Evolutionary conservation across 2,329 filamentous ascomycete genomes (phyloP).

Genomic region (Alternaria alternata): DNA sequence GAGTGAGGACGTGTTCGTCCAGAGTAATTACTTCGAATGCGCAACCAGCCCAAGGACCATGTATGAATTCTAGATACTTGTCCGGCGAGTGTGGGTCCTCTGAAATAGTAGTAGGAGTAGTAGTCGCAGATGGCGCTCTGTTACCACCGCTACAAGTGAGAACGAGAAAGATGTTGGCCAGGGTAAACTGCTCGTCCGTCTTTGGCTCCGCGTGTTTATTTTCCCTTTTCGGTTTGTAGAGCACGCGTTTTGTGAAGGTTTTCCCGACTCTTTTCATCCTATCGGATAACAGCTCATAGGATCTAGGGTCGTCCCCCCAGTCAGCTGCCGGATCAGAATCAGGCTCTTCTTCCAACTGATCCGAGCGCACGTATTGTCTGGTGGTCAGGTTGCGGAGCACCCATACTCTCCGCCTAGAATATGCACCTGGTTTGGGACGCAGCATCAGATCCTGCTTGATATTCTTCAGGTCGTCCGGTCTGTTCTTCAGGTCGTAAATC

Average conservation of each 20-base stretch:
- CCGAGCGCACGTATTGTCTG: slow-evolving; percentile 21
- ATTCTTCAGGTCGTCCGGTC: background rate
- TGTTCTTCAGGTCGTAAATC: background rate
- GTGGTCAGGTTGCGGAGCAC: slow-evolving; percentile 23
- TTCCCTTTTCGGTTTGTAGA: background rate
- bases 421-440: background rate
- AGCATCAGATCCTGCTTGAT: slow-evolving; percentile 12
- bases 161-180: slow-evolving; percentile 18
- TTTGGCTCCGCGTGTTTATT: background rate
- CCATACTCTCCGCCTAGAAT: slow-evolving; percentile 11
- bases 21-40: slow-evolving; percentile 20
- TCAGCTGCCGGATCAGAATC: background rate
- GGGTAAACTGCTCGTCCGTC: background rate
- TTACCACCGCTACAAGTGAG: slow-evolving; percentile 6
- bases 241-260: background rate
- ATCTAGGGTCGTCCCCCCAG: background rate
- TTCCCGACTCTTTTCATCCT: background rate
- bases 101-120: no score
- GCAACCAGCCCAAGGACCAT: slow-evolving; percentile 20
- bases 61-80: slow-evolving; percentile 7
- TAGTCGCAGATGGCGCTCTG: background rate
- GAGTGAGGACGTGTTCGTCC: slow-evolving; percentile 2
- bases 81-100: background rate
- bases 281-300: background rate
- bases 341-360: slow-evolving; percentile 10